These are phyloP conservation scores for Cercis canadensis DNA, from an alignment of 306 rosid genomes.

Conservation along the genomic window DNA sequence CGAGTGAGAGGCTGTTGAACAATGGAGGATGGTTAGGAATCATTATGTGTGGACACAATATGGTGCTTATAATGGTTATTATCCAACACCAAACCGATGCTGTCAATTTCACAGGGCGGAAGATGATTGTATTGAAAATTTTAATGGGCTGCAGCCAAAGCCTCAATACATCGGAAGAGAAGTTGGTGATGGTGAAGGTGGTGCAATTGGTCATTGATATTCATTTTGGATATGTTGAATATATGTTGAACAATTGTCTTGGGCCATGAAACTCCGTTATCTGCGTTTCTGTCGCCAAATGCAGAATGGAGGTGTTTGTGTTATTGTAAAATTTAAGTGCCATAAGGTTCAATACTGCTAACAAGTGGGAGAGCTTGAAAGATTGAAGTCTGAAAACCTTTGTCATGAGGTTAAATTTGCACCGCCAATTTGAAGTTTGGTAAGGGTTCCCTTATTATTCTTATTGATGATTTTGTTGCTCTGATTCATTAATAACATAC, in stretches of 20 bases:
- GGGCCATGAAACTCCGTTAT: conserved; percentile 8
- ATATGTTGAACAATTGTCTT: conserved; percentile 12
- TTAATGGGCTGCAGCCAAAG: conserved; percentile 63
- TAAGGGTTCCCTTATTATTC: conserved; percentile 34
- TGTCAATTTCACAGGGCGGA: conserved; percentile 74
- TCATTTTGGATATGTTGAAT: conserved; percentile 39
- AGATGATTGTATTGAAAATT: conserved; percentile 68
- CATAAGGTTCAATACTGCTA: too few species aligned
- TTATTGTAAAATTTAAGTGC: conserved; percentile 7
- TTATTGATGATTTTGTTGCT: conserved; percentile 34
- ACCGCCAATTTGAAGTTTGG: conserved; percentile 32
- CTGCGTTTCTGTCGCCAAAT: conserved; percentile 13
- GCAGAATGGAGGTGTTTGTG: conserved; percentile 19
- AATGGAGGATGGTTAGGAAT: conserved; percentile 61
- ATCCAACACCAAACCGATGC: conserved; percentile 76
- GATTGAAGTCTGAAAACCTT: conserved; percentile 3
- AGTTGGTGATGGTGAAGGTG: conserved; percentile 85
- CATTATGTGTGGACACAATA: conserved; percentile 59
- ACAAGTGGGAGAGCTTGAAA: conserved; percentile 21
- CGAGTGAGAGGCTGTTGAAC: conserved; percentile 66
- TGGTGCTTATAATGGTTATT: conserved; percentile 59
- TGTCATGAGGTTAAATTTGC: conserved; percentile 35
- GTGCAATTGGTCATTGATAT: conserved; percentile 80
- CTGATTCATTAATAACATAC: too few species aligned
- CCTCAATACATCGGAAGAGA: conserved; percentile 74